Evolutionary conservation across 2,329 filamentous ascomycete genomes (phyloP).

Genomic region (Niveomyces coronatus): DNA sequence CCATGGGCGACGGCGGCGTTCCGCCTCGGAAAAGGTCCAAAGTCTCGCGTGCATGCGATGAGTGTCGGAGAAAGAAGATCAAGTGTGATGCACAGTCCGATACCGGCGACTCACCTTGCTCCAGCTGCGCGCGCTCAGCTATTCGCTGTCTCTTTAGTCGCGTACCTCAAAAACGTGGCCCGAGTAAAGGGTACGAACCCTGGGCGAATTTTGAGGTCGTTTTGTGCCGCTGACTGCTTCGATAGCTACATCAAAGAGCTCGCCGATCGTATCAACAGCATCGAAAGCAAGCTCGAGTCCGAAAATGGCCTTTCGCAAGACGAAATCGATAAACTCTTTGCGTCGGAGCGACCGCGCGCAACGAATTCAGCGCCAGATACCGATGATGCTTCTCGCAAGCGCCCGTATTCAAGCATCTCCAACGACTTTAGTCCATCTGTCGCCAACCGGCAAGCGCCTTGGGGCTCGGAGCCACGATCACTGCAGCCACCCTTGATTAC

Average conservation of each 20-base stretch:
- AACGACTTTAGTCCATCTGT: slow-evolving; percentile 31
- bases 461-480: slow-evolving; percentile 37
- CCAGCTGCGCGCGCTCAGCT: slow-evolving; percentile 69
- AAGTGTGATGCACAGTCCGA: slow-evolving; percentile 78
- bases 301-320: slow-evolving; percentile 35
- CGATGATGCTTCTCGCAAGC: slow-evolving; percentile 29
- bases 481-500: slow-evolving; percentile 30
- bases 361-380: slow-evolving; percentile 17
- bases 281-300: slow-evolving; percentile 65
- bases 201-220: neutral
- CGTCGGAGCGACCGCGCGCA: slow-evolving; percentile 22
- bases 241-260: slow-evolving; percentile 81
- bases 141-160: slow-evolving; percentile 76
- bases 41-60: slow-evolving; percentile 80
- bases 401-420: slow-evolving; percentile 39
- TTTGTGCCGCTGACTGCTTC: neutral
- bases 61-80: slow-evolving; percentile 82
- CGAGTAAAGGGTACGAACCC: slow-evolving; percentile 65
- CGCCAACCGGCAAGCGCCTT: slow-evolving; percentile 32
- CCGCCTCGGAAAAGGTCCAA: slow-evolving; percentile 71
- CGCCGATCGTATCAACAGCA: slow-evolving; percentile 70
- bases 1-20: slow-evolving; percentile 45
- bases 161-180: slow-evolving; percentile 78
- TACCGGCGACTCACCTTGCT: slow-evolving; percentile 62
- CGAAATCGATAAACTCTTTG: slow-evolving; percentile 34